Conservation (phyloP, 345 rosid species). For the Pugionium dolabratum region DNA sequence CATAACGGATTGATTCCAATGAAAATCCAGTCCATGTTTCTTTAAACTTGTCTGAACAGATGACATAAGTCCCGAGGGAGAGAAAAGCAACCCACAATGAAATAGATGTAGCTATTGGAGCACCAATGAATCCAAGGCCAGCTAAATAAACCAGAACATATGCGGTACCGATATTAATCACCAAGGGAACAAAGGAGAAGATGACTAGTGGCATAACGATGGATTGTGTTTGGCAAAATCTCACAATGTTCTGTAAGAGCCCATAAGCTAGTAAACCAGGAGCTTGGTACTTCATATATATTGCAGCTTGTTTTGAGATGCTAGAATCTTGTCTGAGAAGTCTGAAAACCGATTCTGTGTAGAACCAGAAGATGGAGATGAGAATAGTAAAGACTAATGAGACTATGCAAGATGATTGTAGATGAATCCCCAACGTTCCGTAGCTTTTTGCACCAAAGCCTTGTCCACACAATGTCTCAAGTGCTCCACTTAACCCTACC, state of each 20-base stretch:
- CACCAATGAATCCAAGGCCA: conserved; percentile 60
- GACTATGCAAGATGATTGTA: conserved; percentile 73
- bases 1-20: conserved; percentile 39
- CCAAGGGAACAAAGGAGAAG: conserved; percentile 49
- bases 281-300: conserved; percentile 59
- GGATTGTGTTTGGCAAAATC: conserved; percentile 81
- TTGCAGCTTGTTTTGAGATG: conserved; percentile 57
- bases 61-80: conserved; percentile 49
- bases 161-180: conserved; percentile 49
- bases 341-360: conserved; percentile 51
- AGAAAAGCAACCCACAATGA: conserved; percentile 62
- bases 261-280: conserved; percentile 69
- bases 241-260: conserved; percentile 62
- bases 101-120: conserved; percentile 69
- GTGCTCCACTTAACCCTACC: conserved; percentile 76
- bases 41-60: conserved; percentile 43
- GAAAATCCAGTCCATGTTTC: conserved; percentile 69
- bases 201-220: conserved; percentile 50
- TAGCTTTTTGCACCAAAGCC: conserved; percentile 72
- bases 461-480: conserved; percentile 93
- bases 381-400: conserved; percentile 51
- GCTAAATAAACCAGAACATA: conserved; percentile 50
- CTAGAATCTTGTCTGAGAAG: conserved; percentile 60
- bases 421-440: conserved; percentile 63
- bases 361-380: conserved; percentile 62